A percentile compares a stretch with the other conserved stretches of the same genome.
These are phyloP conservation scores for Odontarrhena argentea DNA, from an alignment of 345 rosid species.

Conservation along the genomic window DNA sequence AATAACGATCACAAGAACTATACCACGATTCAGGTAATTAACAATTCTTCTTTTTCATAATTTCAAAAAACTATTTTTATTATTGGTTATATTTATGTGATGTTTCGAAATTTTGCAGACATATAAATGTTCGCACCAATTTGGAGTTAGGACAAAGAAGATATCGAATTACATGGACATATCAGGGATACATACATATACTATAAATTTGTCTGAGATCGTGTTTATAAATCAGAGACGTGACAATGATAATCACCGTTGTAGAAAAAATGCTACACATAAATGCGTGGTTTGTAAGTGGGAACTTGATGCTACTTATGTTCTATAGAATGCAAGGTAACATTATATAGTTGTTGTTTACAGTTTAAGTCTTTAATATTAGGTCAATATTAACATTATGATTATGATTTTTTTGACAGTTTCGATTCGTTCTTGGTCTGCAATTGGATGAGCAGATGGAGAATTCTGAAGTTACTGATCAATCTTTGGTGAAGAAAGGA, in stretches of 20 bases:
- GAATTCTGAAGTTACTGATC: neutral
- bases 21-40: slow-evolving; percentile 26
- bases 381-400: neutral
- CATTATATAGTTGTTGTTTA: neutral
- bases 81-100: neutral
- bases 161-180: slow-evolving; percentile 28
- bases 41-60: neutral
- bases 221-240: slow-evolving; percentile 8
- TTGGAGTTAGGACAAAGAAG: slow-evolving; percentile 2
- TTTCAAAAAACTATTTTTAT: neutral
- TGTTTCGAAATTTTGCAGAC: slow-evolving; percentile 19
- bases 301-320: slow-evolving; percentile 30
- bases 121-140: slow-evolving; percentile 26
- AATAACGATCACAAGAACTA: slow-evolving; percentile 21
- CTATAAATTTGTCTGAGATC: slow-evolving; percentile 21
- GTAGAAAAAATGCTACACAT: slow-evolving; percentile 7
- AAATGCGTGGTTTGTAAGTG: slow-evolving; percentile 33
- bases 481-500: neutral
- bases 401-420: slow-evolving; percentile 17
- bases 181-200: slow-evolving; percentile 18
- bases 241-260: slow-evolving; percentile 8
- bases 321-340: slow-evolving; percentile 43
- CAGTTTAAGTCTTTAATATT: neutral
- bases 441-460: slow-evolving; percentile 31
- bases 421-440: slow-evolving; percentile 10